phyloP scores from a whole-genome alignment of 306 rosid genomes.

The Geum urbanum region DNA sequence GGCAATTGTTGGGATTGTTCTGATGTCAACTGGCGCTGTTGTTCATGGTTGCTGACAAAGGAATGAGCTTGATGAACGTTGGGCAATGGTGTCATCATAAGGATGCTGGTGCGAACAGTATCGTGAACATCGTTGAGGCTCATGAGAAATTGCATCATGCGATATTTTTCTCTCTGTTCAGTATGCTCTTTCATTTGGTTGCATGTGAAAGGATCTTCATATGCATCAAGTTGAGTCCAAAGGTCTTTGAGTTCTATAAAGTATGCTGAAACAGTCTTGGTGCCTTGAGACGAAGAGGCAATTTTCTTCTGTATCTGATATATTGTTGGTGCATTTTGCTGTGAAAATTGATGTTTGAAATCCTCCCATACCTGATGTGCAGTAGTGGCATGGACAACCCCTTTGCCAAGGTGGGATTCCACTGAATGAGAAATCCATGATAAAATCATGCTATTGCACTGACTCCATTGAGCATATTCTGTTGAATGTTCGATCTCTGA shows the following conservation, averaged over 20 bases:
- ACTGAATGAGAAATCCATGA: conserved; percentile 4
- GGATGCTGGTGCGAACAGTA: too few species aligned
- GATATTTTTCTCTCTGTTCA: too few species aligned
- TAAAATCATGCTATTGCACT: background rate
- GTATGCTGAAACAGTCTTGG: conserved; percentile 14
- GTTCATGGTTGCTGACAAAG: too few species aligned
- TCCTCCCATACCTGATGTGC: conserved; percentile 15
- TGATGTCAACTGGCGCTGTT: too few species aligned
- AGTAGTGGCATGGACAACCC: conserved; percentile 10
- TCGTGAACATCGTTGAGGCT: too few species aligned
- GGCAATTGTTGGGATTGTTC: too few species aligned
- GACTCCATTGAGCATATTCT: background rate
- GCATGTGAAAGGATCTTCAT: background rate
- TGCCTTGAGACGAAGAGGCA: conserved; percentile 10
- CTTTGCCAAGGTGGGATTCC: conserved; percentile 17
- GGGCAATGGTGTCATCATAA: too few species aligned
- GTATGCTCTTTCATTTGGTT: conserved; percentile 21
- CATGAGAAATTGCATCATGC: too few species aligned
- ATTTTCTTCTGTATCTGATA: conserved; percentile 23
- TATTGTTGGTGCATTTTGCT: conserved; percentile 17
- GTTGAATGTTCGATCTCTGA: background rate
- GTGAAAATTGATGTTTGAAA: conserved; percentile 27
- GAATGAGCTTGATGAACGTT: too few species aligned
- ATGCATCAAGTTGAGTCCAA: conserved; percentile 9
- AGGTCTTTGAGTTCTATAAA: conserved; percentile 21